Base-by-base conservation (phyloP, 768 basidiomycete species). In the Psilocybe azurescens region DNA sequence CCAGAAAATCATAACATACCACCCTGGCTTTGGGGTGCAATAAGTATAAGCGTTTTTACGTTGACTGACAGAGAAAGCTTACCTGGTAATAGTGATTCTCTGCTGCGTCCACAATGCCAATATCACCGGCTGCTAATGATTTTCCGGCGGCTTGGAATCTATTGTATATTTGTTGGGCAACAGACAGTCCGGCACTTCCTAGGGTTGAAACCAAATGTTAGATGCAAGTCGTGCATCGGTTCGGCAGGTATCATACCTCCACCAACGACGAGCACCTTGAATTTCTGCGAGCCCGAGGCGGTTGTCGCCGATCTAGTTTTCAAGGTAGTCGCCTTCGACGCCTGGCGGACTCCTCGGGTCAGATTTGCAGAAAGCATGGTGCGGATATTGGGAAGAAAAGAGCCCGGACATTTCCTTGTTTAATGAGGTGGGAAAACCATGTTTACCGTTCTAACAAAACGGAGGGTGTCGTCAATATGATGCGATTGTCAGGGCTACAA, bases 21-120 rank as follows among this genome's bases (percentile, higher is more conserved):
- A 98, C 77, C 96, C 97, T 20, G 97, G 97, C 86, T 96, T 60
- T 53, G 18, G 62, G 14, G 5, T 24, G 7, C 47, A 48, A 58
- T 61, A 20, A 29, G 50, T 60, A 13, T 30, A 32, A 55, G 59
- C 39, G 38, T 11, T 39, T 11, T 39, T 28, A 38, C 44, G 54
- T 18, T 33, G 50, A 29, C 20, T 53, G 16, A 30, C 44, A 20
- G 9, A 28, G 4, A 8, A 13, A 3, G 28, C 29, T 59, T 75
- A 89, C 89, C 78, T 93, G 89, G 77, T 97, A 98, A 74, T 93
- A 86, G 75, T 98, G 96, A 53, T 85, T 84, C 62, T 90, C 81
- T 24, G 93, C 86, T 16, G 84, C 85, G 71, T 99, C 97, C 33
- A 97, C 76, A 58, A 99, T 89, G 5, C 87, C 93, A 50, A 99